Base-by-base conservation (phyloP, 2,329 filamentous ascomycete species). In the Diaporthe ampelina region DNA sequence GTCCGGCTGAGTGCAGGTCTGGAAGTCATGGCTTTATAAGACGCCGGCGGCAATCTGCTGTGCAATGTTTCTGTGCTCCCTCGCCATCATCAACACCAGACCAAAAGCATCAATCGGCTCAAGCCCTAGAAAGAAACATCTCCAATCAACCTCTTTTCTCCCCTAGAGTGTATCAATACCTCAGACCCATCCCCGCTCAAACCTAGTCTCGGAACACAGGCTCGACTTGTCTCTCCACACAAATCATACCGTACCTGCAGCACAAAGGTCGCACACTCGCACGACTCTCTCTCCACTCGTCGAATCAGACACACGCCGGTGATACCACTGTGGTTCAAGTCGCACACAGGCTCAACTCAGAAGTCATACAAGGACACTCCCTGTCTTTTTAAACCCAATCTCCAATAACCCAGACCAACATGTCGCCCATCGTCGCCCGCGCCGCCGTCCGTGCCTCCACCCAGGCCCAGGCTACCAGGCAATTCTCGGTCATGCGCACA, bases 371-470 rank as follows among this genome's bases (percentile, higher is more conserved):
- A 70, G 26, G 54, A 70, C 45, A 48, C 45, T 43, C n/a, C 35
- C 63, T 37, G 45, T 59, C 37, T 26, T 35, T 67, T 77, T 75
- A 70, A 37, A 37, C 63, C 72, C 37, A 59, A 45, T 73, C 56
- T 56, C 77, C 54, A 4, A 54, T 15, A 37, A 68, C 17, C 6
- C 35, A 43, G 29, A 37, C 19, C 56, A 61, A 71, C 50, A 83
- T 83, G 82, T 82, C 82, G 72, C 79, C 82, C 75, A 81, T 83
- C 78, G 73, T 81, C 76, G 80, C 82, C 73, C 81, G 80, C 72
- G 81, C 78, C 75, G 81, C 82, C 75, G 73, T 79, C 74, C 82
- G 82, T 77, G 79, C 78, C 70, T 77, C 80, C 75, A 76, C 77
- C 56, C 79, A 77, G 37, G 45, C 58, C 29, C 72, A 75, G 43